phyloP scores from a whole-genome alignment of 148 eudicot genomes.

The Selenicereus undatus region DNA sequence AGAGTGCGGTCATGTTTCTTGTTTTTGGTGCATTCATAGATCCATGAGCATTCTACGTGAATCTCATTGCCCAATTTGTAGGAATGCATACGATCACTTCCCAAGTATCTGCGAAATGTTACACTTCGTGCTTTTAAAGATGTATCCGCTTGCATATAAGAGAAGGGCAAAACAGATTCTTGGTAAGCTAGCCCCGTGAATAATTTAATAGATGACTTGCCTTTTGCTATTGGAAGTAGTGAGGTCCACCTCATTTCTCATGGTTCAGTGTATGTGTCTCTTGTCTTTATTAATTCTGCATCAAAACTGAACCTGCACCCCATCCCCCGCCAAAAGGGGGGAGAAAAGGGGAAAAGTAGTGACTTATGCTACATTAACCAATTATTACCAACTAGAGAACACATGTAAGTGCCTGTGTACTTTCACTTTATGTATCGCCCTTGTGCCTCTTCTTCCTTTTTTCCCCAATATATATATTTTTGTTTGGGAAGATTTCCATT shows the following conservation, averaged over 20 bases:
- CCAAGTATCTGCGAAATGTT: slow-evolving; percentile 67
- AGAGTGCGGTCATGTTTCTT: slow-evolving; percentile 83
- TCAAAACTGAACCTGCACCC: not conserved
- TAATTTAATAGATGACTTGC: not conserved
- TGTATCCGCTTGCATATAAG: slow-evolving; percentile 63
- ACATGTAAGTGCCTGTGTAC: not conserved
- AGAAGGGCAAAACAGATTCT: slow-evolving; percentile 56
- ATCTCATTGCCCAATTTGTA: slow-evolving; percentile 74
- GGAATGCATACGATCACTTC: slow-evolving; percentile 66
- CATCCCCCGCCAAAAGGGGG: not conserved
- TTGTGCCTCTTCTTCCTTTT: not conserved
- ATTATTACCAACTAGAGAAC: not conserved
- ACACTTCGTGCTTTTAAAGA: slow-evolving; percentile 58
- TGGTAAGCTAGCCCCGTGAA: slow-evolving; percentile 36
- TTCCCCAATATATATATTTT: not conserved
- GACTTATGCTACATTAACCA: not conserved
- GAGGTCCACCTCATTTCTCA: not conserved
- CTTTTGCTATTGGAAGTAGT: not conserved
- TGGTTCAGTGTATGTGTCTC: not conserved
- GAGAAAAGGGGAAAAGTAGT: not conserved
- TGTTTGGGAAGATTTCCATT: not conserved
- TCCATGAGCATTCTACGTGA: slow-evolving; percentile 44
- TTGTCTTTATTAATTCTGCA: not conserved
- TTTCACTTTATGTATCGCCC: not conserved
- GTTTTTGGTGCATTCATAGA: slow-evolving; percentile 79